Evolutionary conservation across 148 eudicot species (phyloP).

Genomic region (Arbutus unedo): DNA sequence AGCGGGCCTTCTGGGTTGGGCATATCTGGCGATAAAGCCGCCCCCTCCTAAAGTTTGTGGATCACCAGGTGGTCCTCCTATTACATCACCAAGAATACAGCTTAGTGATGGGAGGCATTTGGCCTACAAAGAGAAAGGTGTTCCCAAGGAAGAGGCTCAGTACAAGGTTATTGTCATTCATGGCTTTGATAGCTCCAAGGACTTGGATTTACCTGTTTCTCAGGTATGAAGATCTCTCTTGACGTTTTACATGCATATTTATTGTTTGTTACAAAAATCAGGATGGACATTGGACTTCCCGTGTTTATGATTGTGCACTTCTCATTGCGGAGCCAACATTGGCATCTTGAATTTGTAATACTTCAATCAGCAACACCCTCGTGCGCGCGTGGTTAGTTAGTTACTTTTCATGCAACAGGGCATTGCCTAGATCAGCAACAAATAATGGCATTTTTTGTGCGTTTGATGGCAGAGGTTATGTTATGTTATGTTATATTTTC

Average conservation of each 20-base stretch:
- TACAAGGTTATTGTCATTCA: constrained; percentile 60
- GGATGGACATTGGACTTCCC: not conserved
- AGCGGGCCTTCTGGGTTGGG: constrained; percentile 35
- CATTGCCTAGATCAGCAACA: not conserved
- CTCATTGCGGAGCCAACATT: not conserved
- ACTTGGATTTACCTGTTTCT: constrained; percentile 42
- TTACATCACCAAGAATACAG: constrained; percentile 61
- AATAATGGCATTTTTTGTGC: not conserved
- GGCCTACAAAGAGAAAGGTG: constrained; percentile 65
- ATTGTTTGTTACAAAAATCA: not conserved
- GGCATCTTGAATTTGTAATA: not conserved
- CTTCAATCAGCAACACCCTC: not conserved
- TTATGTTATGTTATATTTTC: constrained; percentile 14
- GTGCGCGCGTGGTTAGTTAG: not conserved
- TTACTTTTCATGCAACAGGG: not conserved
- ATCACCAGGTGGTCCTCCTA: constrained; percentile 63
- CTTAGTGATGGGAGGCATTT: constrained; percentile 72
- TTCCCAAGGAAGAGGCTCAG: constrained; percentile 52
- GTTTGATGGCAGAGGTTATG: not conserved
- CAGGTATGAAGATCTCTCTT: constrained; percentile 33
- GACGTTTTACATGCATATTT: not conserved
- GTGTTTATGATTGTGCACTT: not conserved
- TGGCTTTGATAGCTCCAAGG: constrained; percentile 65
- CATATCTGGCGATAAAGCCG: constrained; percentile 45
- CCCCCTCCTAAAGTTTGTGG: constrained; percentile 59